A percentile compares a stretch with the other conserved stretches of the same genome.
Conservation (phyloP, 1,139 yeast species). For the Yamadazyma spencermartinsiae region DNA sequence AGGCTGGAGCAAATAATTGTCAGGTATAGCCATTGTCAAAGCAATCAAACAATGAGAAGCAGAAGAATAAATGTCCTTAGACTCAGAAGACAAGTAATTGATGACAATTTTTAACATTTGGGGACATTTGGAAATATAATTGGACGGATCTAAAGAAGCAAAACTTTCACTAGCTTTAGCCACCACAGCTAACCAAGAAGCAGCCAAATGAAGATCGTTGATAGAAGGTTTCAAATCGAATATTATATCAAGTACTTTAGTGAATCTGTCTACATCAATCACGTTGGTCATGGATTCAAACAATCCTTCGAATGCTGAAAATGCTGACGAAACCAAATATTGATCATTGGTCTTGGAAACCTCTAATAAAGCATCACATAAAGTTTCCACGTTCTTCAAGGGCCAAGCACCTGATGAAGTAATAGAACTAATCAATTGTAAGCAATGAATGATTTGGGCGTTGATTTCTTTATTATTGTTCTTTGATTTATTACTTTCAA, state of each 20-base stretch:
- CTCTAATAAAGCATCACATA: conserved; percentile 75
- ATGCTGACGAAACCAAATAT: conserved; percentile 75
- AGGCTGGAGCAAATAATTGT: conserved; percentile 54
- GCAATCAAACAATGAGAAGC: conserved; percentile 90
- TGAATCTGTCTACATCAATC: conserved; percentile 61
- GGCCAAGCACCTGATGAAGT: conserved; percentile 86
- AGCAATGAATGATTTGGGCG: conserved; percentile 67
- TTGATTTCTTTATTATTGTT: conserved; percentile 45
- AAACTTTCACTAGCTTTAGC: conserved; percentile 83
- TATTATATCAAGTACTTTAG: conserved; percentile 65
- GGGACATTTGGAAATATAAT: conserved; percentile 58
- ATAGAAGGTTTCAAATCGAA: conserved; percentile 78
- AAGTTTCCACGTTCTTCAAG: conserved; percentile 58
- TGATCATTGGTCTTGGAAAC: conserved; percentile 85
- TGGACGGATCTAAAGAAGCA: conserved; percentile 56
- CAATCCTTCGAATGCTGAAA: conserved; percentile 81
- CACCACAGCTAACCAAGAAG: conserved; percentile 92
- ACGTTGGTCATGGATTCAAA: conserved; percentile 74
- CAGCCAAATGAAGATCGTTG: conserved; percentile 83
- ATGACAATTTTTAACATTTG: conserved; percentile 57
- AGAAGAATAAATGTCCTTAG: conserved; percentile 65
- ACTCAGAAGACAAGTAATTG: conserved; percentile 65
- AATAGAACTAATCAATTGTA: conserved; percentile 71
- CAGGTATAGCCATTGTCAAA: conserved; percentile 63
- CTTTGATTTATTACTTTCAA: conserved; percentile 38